Conservation (phyloP, 257 asterid species). For the Fraxinus quadrangulata region DNA sequence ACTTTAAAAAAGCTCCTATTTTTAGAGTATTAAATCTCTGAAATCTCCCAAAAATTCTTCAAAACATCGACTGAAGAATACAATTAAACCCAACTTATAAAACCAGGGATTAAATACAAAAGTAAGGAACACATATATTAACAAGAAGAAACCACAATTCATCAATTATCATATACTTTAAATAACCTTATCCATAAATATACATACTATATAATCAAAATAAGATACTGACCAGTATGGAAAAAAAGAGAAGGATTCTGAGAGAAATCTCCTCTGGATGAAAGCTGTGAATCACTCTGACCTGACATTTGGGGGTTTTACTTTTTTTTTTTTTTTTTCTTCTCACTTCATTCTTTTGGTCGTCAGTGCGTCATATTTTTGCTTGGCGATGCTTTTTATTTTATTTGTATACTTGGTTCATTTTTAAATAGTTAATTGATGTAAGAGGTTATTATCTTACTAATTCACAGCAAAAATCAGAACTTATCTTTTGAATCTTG, state of each 20-base stretch:
- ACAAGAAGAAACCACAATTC: background rate
- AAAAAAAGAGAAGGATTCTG: conserved; percentile 19
- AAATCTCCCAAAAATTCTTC: conserved; percentile 17
- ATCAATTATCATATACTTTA: background rate
- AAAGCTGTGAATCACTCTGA: conserved; percentile 27
- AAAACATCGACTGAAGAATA: background rate
- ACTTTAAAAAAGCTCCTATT: background rate
- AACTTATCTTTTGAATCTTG: no score
- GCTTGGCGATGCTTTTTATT: background rate
- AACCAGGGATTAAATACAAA: background rate
- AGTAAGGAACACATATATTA: conserved; percentile 3
- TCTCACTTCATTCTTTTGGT: background rate
- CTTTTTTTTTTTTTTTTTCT: background rate
- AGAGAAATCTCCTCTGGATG: conserved; percentile 14
- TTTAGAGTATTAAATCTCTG: conserved; percentile 26
- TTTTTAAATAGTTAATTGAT: no score
- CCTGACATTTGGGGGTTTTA: conserved; percentile 21
- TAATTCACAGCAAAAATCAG: no score
- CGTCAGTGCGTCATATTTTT: conserved; percentile 1
- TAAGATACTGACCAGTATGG: conserved; percentile 26
- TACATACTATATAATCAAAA: background rate
- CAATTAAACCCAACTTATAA: conserved; percentile 5
- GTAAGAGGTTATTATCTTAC: no score
- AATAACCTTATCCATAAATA: background rate
- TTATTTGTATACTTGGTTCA: no score